Evolutionary conservation across 2,329 filamentous ascomycete species (phyloP), one percentile per base, ranked within the genome.

Genomic region (Ceratocystis smalleyi): DNA sequence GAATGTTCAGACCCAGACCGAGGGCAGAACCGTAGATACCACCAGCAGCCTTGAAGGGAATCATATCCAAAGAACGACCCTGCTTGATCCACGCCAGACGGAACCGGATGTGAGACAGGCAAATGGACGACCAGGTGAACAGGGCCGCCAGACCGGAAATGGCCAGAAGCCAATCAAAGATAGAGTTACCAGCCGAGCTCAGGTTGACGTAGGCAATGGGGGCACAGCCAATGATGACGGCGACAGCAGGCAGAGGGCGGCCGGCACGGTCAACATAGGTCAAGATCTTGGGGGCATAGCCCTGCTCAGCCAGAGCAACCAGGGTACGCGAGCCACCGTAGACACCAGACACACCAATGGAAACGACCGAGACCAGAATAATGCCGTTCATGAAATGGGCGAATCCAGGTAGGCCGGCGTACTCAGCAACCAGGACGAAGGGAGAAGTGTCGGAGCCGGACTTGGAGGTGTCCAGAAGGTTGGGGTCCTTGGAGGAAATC

Each of bases 111-210:
- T 87, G 84, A 0, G 81, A 79, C 19, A 84, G 71, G 71, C 83
- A 85, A 69, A 87, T 85, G 57, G 80, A 83, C 24, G 78, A 82
- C 84, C 84, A 87, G 17, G 83, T 82, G 72, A 86, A 86, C 55
- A 87, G 77, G 27, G 82, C 78, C 12, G 80, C 79, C 1, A 87
- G 77, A 63, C 82, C 84, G 2, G 83, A 85, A 12, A 87, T 75
- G 5, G 84, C 81, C 30, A 83, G 78, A 1, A 87, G 79, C 84
- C 84, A 87, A 67, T 81, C 77, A 64, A 87, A 85, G 15, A 86
- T 79, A 0, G 75, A 72, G 4, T 73, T 71, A 51, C 82, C 82
- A 0, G 74, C 73, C 0, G 78, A 72, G 3, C 72, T 73, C 0
- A 77, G 71, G 66, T 75, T 77, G 43, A 82, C 69, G 64, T 77